A percentile compares a stretch with the other conserved stretches of the same genome.
These are phyloP conservation scores for Cercospora brassicicola DNA, from an alignment of 2,329 filamentous ascomycete genomes.

Conservation along the genomic window DNA sequence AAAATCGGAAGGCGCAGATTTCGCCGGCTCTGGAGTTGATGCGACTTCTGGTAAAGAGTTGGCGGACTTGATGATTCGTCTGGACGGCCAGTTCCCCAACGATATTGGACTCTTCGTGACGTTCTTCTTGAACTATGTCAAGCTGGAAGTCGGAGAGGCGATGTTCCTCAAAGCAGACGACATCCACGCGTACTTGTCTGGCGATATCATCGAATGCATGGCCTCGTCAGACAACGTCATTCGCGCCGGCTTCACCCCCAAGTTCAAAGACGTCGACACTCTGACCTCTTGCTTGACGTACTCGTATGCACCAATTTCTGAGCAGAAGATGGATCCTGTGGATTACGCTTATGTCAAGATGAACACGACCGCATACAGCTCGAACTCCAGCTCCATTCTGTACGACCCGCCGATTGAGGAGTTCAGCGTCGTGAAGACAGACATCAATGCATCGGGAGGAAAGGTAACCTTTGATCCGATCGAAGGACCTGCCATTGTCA, in stretches of 20 bases:
- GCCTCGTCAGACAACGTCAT: slow-evolving; percentile 98
- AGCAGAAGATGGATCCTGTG: slow-evolving; percentile 86
- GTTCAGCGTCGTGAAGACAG: slow-evolving; percentile 83
- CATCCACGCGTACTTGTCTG: slow-evolving; percentile 91
- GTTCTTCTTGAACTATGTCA: slow-evolving; percentile 96
- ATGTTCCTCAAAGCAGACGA: slow-evolving; percentile 96
- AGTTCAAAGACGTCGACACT: slow-evolving; percentile 94
- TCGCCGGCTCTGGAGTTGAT: slow-evolving; percentile 71
- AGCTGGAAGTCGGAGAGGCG: slow-evolving; percentile 82
- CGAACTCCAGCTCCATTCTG: slow-evolving; percentile 67
- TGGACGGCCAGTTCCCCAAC: slow-evolving; percentile 79
- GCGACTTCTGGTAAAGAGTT: slow-evolving; percentile 69
- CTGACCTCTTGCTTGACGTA: slow-evolving; percentile 92
- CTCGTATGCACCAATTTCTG: slow-evolving; percentile 86
- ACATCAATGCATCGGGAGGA: slow-evolving; percentile 66
- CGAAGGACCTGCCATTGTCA: slow-evolving; percentile 85
- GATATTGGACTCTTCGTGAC: slow-evolving; percentile 94
- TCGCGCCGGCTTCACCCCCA: slow-evolving; percentile 93
- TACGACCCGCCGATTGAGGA: slow-evolving; percentile 98
- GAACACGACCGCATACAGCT: slow-evolving; percentile 78
- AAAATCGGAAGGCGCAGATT: slow-evolving; percentile 65
- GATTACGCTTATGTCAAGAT: slow-evolving; percentile 85
- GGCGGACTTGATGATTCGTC: slow-evolving; percentile 71
- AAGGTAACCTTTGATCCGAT: slow-evolving; percentile 88
- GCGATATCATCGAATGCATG: slow-evolving; percentile 99